Evolutionary conservation across 164 flowering plant genomes (phyloP), one percentile per base, ranked within the genome.

Genomic region (Vitis riparia): DNA sequence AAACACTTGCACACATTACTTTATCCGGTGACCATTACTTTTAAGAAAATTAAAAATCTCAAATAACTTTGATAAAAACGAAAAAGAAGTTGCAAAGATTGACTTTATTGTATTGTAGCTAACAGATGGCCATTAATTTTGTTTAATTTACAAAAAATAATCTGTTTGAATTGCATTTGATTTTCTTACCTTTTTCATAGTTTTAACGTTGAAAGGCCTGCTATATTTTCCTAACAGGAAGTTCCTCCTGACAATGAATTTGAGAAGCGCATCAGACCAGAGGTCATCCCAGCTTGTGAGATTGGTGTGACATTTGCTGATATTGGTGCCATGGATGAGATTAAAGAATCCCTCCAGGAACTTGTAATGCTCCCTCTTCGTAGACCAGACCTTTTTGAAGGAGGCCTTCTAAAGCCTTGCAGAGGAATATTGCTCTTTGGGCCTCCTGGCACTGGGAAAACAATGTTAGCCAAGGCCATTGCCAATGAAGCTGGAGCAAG

Each of bases 361-460:
- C 77, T 95, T 48, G 97, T 95, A 56, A 91, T 95, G 98, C 93
- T 95, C 17, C 99, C 99, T 63, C 96, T 95, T 49, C 82, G 96
- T 55, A 83, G 99, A 50, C 99, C 98, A n/a, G 97, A 95, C 76
- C 87, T 95, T 5, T 94, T 95, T 61, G 77, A 79, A 67, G 99
- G 99, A 29, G 98, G 99, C 29, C 93, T 94, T 68, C 53, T 94
- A 61, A 95, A 91, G 77, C 99, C 98, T 49, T 95, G 99, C 76
- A 79, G 93, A 76, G 99, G 99, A 55, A 92, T 95, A 75, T 65
- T 94, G 74, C 82, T 94, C 13, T 92, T 94, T 78, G 99, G 98
- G 12, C 99, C 99, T 47, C 99, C 99, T 61, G 99, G 99, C 11
- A 94, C 97, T 8, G 99, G 99, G 60, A 94, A 94, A 76, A 94